These are phyloP conservation scores for Eimeria acervulina DNA, from an alignment of 169 alveolate species.

Conservation along the genomic window DNA sequence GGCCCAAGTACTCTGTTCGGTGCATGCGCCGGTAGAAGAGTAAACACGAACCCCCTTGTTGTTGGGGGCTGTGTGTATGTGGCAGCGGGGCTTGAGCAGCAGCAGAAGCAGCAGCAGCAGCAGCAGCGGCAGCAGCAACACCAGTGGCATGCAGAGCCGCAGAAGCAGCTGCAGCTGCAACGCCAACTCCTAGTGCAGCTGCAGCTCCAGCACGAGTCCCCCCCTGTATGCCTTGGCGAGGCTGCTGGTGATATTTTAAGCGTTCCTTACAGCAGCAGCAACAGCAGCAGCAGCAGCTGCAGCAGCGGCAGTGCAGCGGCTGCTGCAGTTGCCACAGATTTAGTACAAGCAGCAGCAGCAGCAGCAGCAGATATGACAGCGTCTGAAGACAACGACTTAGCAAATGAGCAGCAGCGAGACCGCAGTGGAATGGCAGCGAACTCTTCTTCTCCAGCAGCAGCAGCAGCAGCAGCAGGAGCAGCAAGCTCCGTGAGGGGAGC, in stretches of 20 bases:
- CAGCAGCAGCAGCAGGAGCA: constrained; percentile 6
- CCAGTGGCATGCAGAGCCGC: not conserved
- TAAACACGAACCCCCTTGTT: constrained; percentile 27
- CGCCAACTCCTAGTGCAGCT: constrained; percentile 36
- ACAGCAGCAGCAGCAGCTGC: constrained; percentile 34
- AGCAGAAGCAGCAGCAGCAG: constrained; percentile 37
- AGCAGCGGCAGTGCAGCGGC: constrained; percentile 30
- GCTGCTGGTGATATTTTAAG: not conserved
- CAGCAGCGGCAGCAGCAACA: constrained; percentile 34
- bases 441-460: not conserved
- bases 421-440: not conserved
- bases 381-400: not conserved
- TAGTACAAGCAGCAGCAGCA: constrained; percentile 16
- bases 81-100: not conserved
- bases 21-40: constrained; percentile 23
- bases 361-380: not conserved
- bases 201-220: constrained; percentile 36
- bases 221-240: not conserved
- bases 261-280: not conserved
- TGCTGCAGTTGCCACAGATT: not conserved
- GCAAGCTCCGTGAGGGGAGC: not conserved
- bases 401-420: not conserved
- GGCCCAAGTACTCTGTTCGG: not conserved
- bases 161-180: constrained; percentile 43
- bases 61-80: constrained; percentile 39